Base-by-base conservation (phyloP, 2,329 filamentous ascomycete genomes). In the Aspergillus novofumigatus region DNA sequence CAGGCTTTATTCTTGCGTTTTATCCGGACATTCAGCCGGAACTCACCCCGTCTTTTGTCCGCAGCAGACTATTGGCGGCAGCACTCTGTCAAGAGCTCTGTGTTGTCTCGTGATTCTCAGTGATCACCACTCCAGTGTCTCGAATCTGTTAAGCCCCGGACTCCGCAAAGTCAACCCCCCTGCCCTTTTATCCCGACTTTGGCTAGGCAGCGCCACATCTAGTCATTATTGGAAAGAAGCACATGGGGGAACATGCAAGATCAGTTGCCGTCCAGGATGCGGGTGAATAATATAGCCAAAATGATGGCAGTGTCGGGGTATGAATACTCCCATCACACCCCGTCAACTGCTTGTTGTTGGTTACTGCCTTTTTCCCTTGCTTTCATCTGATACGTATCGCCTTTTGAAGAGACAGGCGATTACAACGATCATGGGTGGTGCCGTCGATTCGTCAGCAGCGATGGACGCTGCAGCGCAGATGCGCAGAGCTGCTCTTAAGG, bases 401-500 rank as follows among this genome's bases (percentile, higher is more conserved):
- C 28, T 25, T 47, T 21, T 9, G 10, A 51, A 44, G 44, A 29
- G 42, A 25, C 41, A 29, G 45, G 25, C n/a, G 21, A 42, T 10
- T 41, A n/a, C 20, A 23, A 32, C 44, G 52, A 55, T 23, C 49
- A 62, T 55, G 54, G 58, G 56, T 50, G 57, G 52, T 49, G 57
- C 14, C 38, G 58, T 23, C 10, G 55, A 61, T 54, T 56, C 53
- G n/a, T 58, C 59, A 21, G 59, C 55, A 38, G 57, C 54, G 7
- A 53, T 62, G 53, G 54, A 83, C 61, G 80, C 83, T 79, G 81
- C 78, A 21, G 82, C 82, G 20, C 70, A 84, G 11, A 66, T 76
- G 44, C 77, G 80, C 53, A 80, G 81, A 9, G 76, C 83, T 69
- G 77, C 77, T 42, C 73, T 85, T 28, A 83, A 83, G 79, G 81